Base-by-base conservation (phyloP, 345 rosid genomes). In the Mangifera indica region DNA sequence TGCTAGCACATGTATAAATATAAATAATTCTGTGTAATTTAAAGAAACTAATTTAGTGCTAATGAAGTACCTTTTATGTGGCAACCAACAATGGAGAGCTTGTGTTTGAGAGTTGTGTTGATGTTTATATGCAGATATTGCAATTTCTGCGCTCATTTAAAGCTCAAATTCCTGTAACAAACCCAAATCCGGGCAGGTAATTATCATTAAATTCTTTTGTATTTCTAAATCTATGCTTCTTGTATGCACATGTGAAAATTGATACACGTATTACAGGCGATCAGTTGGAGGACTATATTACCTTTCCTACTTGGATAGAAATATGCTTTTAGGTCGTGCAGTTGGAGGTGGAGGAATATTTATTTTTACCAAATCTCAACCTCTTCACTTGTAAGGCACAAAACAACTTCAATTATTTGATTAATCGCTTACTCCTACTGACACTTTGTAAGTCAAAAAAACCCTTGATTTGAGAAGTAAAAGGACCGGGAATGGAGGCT, bases 261-360 rank as follows among this genome's bases (percentile, higher is more conserved):
- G 10, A 55, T 62, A 29, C 68, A 53, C 49, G 54, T 60, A 60
- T 55, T 77, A 71, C 87, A 87, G 96, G 82, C 83, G 77, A 75
- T 82, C 86, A 10, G 90, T 88, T 10, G 98, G 93, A 68, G 96
- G 98, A 72, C 77, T 94, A 21, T 94, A 91, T 84, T 94, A 91
- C 83, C 91, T 91, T 56, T 91, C 97, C 3, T 94, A 87, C 76
- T 86, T 91, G 72, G 97, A 91, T 71, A 64, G 68, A 24, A 81
- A 91, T 64, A 86, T 94, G 97, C 95, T 88, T 71, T 72, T 94
- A 82, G 97, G 97, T 26, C 91, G 97, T 13, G 82, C 97, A 10
- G 91, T 91, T 63, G 98, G 98, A 58, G 92, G 98, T 54, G 98
- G 32, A 29, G 32, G 32, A 29, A 29, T 29, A 29, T 29, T 29